Evolutionary conservation across 495 filamentous ascomycete species (phyloP), one percentile per base, ranked within the genome.

Genomic region (Friedmanniomyces simplex): DNA sequence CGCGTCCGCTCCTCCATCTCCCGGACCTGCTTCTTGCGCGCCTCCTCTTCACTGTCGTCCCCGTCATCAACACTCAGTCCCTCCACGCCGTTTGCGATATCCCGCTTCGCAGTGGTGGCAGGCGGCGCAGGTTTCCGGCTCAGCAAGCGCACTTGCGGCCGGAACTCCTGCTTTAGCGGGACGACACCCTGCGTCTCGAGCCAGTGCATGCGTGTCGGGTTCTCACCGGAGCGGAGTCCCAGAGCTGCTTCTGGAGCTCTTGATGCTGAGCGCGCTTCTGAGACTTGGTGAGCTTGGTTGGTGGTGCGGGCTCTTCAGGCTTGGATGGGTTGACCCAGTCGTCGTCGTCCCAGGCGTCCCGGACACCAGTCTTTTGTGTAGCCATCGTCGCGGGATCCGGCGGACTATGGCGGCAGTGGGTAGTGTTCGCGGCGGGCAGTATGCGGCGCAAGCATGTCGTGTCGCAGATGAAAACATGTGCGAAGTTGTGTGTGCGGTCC

Each of bases 281-380:
- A 21, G 85, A 82, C 69, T 85, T 87, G 59, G 84, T 81, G 55
- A 86, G 58, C 68, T 79, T 79, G 63, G 76, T 59, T n/a, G 49
- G 4, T 18, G 14, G 4, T 43, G 39, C 70, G 45, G 45, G 21
- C 52, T 34, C 18, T 54, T 60, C n/a, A 22, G 48, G 26, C 73
- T 95, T 88, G 36, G 86, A 87, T 66, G 86, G 76, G 5, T 72
- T 73, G 67, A 90, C 86, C 88, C 89, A 96, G 64, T 95, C 87
- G 61, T 91, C n/a, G n/a, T n/a, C 88, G 55, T 89, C 90, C 90
- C 90, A 96, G 47, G 87, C 89, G 67, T 95, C 82, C 30, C 88
- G 84, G 55, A 82, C 70, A 39, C 73, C 70, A 41, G 66, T 64
- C 55, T 70, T 71, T n/a, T n/a, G n/a, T n/a, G n/a, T n/a, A n/a